Evolutionary conservation across 768 basidiomycete species (phyloP), one percentile per base, ranked within the genome.

Genomic region (Boletellus ananas): DNA sequence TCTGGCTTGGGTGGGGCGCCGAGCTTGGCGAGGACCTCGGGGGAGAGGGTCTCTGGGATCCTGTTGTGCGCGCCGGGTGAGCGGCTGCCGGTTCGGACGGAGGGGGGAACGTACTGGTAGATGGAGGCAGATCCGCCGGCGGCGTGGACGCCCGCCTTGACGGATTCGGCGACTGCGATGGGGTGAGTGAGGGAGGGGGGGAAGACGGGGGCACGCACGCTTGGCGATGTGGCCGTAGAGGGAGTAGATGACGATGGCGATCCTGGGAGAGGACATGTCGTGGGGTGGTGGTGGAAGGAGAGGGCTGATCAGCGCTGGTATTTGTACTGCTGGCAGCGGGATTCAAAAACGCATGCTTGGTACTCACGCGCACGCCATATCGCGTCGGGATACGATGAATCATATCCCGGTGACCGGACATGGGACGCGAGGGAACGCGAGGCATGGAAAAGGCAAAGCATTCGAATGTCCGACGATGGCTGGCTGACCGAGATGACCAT

Each of bases 1-100:
- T 74, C 66, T 39, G 80, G 80, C 63, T 87, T 90, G 4, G 83
- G 62, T 4, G 85, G 79, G 2, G 86, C 88, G 54, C 83, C 68
- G 80, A 95, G 78, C 64, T 79, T 78, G 41, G 63, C 58, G 44
- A 93, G 75, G 44, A 92, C 60, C 10, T 90, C 87, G 7, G 72
- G 61, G 3, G 85, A 58, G 47, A 95, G 84, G 3, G 90, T 94
- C 71, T 94, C 92, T 43, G 80, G 65, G 50, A 94, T 79, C 66
- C 87, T 90, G 20, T 20, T 11, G 5, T 29, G 23, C 17, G 17
- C 11, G 18, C 29, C 12, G 18, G 29, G 42, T 10, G n/a, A 23
- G 18, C 20, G 12, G 31, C 9, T 1, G 38, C 9, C 12, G 9
- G 20, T 5, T 6, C 1, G 16, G 23, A 52, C n/a, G 6, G 17